These are phyloP conservation scores for Cladosporium sp. DNA, from an alignment of 2,329 filamentous ascomycete species.

Conservation along the genomic window DNA sequence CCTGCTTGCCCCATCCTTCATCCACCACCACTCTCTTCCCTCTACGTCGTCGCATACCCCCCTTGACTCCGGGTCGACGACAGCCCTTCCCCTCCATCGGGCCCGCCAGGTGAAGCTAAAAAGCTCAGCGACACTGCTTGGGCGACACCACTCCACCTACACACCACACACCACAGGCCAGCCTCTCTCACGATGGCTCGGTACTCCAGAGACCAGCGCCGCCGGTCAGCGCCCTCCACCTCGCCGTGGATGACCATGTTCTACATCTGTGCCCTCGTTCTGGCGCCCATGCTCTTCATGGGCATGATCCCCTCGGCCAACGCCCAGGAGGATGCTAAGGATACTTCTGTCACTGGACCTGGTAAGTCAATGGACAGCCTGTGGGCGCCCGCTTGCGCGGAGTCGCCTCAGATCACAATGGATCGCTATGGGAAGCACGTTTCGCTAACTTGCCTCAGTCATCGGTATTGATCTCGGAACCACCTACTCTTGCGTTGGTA, in stretches of 20 bases:
- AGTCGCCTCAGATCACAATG: neutral
- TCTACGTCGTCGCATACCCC: conserved; percentile 1
- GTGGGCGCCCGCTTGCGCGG: neutral
- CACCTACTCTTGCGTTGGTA: conserved; percentile 81
- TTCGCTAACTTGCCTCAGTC: conserved; percentile 44
- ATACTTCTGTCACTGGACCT: conserved; percentile 62
- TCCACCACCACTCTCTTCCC: neutral
- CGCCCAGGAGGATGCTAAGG: conserved; percentile 59
- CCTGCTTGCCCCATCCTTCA: conserved; percentile 3
- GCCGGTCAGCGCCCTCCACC: conserved; percentile 17
- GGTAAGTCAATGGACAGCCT: conserved; percentile 34
- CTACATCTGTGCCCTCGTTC: conserved; percentile 86
- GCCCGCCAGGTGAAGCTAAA: conserved; percentile 1
- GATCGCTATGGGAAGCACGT: too few relatives aligned
- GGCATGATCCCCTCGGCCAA: conserved; percentile 52
- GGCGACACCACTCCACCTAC: neutral
- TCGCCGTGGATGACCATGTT: conserved; percentile 70
- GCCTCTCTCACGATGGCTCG: conserved; percentile 28
- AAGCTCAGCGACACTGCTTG: neutral
- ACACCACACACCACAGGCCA: conserved; percentile 14
- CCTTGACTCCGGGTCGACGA: conserved; percentile 1
- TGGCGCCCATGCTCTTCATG: conserved; percentile 76
- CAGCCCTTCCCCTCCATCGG: conserved; percentile 3
- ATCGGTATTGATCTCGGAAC: conserved; percentile 96
- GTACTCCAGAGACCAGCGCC: conserved; percentile 28